These are phyloP conservation scores for Onygena corvina DNA, from an alignment of 2,329 filamentous ascomycete species.

Conservation along the genomic window DNA sequence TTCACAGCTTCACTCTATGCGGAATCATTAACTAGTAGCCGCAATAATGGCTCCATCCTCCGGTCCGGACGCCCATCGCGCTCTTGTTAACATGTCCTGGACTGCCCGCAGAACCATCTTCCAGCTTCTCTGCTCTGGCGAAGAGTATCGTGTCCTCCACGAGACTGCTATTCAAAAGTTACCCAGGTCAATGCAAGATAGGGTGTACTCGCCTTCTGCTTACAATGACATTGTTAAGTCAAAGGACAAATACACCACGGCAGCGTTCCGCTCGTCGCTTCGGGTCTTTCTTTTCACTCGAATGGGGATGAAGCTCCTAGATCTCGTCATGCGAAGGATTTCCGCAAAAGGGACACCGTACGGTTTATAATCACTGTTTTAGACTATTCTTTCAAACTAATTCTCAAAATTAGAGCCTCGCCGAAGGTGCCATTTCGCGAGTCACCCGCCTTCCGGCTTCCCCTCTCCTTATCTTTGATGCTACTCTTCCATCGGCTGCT, in stretches of 20 bases:
- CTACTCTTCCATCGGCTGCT: constrained; percentile 80
- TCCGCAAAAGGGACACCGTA: not conserved
- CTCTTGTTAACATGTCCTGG: constrained; percentile 26
- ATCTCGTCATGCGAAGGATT: not conserved
- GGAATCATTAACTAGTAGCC: not conserved
- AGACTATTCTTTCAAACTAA: not conserved
- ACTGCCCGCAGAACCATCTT: constrained; percentile 78
- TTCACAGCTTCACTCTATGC: not conserved
- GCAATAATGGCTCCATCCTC: constrained; percentile 10
- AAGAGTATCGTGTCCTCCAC: constrained; percentile 76
- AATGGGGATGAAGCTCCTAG: constrained; percentile 43
- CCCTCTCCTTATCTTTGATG: constrained; percentile 70
- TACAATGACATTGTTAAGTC: constrained; percentile 42
- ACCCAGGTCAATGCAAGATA: constrained; percentile 43
- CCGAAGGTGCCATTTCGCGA: constrained; percentile 33
- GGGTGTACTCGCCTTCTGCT: constrained; percentile 38
- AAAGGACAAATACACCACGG: constrained; percentile 55
- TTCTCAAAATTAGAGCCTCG: constrained; percentile 22
- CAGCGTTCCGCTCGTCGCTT: constrained; percentile 57
- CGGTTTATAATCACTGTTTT: not conserved
- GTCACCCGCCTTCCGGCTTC: constrained; percentile 62
- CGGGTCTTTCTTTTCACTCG: constrained; percentile 57
- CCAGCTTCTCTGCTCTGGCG: constrained; percentile 54
- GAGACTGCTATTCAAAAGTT: constrained; percentile 69
- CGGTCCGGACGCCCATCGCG: constrained; percentile 1